Evolutionary conservation across 2,329 filamentous ascomycete species (phyloP).

Genomic region (Fusarium kyushuense): DNA sequence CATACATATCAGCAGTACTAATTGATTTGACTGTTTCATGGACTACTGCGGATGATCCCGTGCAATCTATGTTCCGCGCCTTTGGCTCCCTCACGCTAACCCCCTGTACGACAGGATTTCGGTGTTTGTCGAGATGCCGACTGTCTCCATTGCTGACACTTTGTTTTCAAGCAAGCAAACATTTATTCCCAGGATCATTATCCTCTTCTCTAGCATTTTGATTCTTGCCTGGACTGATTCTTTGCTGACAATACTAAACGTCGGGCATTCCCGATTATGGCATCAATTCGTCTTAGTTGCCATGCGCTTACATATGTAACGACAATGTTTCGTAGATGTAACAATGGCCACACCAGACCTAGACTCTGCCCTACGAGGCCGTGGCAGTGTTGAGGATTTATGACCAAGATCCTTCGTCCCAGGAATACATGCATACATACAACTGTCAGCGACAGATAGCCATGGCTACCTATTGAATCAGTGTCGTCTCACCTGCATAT

Average conservation of each 20-base stretch:
- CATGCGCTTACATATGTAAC: constrained; percentile 26
- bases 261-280: constrained; percentile 21
- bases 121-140: constrained; percentile 10
- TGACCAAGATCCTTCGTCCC: constrained; percentile 18
- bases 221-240: constrained; percentile 13
- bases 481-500: constrained; percentile 23
- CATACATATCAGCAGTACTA: constrained; percentile 5
- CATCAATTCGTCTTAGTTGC: constrained; percentile 10
- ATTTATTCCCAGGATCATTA: constrained; percentile 4
- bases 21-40: not conserved
- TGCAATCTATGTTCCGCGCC: constrained; percentile 6
- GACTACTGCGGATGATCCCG: constrained; percentile 2
- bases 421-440: constrained; percentile 7
- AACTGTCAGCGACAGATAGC: constrained; percentile 19
- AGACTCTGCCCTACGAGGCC: constrained; percentile 30
- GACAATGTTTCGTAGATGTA: constrained; percentile 12
- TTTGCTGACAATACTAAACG: constrained; percentile 17
- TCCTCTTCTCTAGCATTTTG: not conserved
- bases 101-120: constrained; percentile 4
- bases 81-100: constrained; percentile 32
- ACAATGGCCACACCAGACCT: constrained; percentile 10
- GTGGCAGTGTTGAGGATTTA: constrained; percentile 9
- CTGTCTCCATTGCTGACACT: constrained; percentile 24
- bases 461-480: not conserved
- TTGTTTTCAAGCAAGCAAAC: constrained; percentile 16